These are phyloP conservation scores for Microdochium nivale DNA, from an alignment of 2,329 filamentous ascomycete species.

Conservation along the genomic window DNA sequence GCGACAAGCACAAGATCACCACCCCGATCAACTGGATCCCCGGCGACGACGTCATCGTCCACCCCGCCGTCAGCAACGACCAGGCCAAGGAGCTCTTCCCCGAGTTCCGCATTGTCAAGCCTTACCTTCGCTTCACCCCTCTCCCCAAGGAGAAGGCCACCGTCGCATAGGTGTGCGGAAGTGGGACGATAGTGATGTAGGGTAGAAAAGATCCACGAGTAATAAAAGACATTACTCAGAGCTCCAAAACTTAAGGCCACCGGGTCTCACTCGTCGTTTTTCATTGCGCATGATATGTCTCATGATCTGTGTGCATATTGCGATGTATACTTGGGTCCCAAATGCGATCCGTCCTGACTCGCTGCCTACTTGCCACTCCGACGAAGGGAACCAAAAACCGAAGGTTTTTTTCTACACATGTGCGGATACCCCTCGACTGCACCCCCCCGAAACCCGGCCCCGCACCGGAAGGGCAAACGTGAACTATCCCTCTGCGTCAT, in stretches of 20 bases:
- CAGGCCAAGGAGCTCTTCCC: constrained; percentile 86
- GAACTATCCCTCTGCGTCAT: too few species aligned
- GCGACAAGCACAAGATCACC: constrained; percentile 80
- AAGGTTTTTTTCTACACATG: too few species aligned
- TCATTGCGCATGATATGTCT: too few species aligned
- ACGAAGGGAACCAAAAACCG: too few species aligned
- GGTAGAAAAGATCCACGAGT: not conserved
- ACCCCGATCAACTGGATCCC: constrained; percentile 87
- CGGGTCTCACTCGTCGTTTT: too few species aligned
- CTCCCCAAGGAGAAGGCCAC: constrained; percentile 46
- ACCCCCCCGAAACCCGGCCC: too few species aligned
- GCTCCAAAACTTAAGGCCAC: not conserved
- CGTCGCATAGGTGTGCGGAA: constrained; percentile 15
- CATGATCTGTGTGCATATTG: too few species aligned
- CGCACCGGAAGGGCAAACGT: too few species aligned
- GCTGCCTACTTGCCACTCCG: not conserved
- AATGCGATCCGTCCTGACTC: too few species aligned
- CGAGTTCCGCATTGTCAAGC: constrained; percentile 60
- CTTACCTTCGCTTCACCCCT: constrained; percentile 66
- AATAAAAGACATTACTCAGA: not conserved
- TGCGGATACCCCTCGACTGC: too few species aligned
- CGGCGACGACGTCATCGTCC: constrained; percentile 88
- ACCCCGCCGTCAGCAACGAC: constrained; percentile 71
- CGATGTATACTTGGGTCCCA: too few species aligned
- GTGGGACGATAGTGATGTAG: not conserved